Evolutionary conservation across 2,329 filamentous ascomycete genomes (phyloP), one percentile per base, ranked within the genome.

Genomic region (Penicillium sp.): DNA sequence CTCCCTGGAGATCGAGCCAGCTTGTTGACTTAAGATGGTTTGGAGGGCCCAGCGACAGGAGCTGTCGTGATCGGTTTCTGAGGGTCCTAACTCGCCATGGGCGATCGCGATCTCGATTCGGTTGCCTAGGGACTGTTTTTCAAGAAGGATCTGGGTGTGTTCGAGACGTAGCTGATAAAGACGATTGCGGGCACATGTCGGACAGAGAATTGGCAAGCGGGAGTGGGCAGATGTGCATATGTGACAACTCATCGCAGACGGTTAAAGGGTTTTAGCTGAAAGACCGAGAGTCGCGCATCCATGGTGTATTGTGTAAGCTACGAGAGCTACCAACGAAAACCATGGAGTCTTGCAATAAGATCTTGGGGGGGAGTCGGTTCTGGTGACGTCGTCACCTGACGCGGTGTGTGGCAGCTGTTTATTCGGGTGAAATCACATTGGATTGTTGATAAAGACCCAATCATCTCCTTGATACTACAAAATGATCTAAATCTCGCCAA

Each of bases 111-210:
- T 51, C 55, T 76, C 71, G 47, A 89, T 81, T 61, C 83, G 76
- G 48, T 63, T 65, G 9, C 65, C 68, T 35, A 76, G 57, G 21
- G 72, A 68, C 60, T 90, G 87, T 62, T 83, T 88, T 67, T 89
- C 84, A 11, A 91, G 76, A 51, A 90, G 78, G 33, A 83, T 73
- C 56, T 78, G 79, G 52, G 86, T 81, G 63, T 84, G 80, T 59
- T 85, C 82, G 58, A 91, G 71, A 47, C 89, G 87, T 24, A 80
- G 75, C 35, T 85, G 82, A 71, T 91, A 91, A 29, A 91, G 79
- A 51, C 78, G 77, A 66, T 88, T 91, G 51, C 88, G 84, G 47
- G 86, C 87, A 76, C 91, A 90, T 48, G 88, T 84, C 26, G 83
- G 78, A 71, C 89, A 92, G 65, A 90, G 79, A 66, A 90, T 89